A percentile compares a stretch with the other conserved stretches of the same genome.
These are phyloP conservation scores for Phaeosphaeriaceae sp. DNA, from an alignment of 2,329 filamentous ascomycete species.

Conservation along the genomic window DNA sequence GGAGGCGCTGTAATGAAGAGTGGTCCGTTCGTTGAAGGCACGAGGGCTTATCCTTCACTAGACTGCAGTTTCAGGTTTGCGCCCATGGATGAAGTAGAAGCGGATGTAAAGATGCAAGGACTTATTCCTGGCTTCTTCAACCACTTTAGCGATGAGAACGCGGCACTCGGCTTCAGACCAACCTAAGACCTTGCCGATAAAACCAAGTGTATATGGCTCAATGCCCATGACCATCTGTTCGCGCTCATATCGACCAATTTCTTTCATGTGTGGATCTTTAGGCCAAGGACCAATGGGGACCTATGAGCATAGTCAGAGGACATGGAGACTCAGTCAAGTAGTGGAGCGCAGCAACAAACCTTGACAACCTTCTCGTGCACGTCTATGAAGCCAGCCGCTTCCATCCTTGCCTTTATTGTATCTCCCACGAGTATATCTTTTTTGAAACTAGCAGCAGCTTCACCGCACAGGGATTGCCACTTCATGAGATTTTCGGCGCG, in stretches of 20 bases:
- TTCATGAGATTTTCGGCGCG: slow-evolving; percentile 26
- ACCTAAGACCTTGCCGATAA: slow-evolving; percentile 44
- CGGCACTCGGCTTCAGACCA: slow-evolving; percentile 45
- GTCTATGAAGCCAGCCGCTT: slow-evolving; percentile 41
- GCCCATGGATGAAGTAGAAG: slow-evolving; percentile 45
- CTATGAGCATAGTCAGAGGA: slow-evolving; percentile 16
- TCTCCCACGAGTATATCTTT: slow-evolving; percentile 35
- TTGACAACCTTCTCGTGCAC: slow-evolving; percentile 44
- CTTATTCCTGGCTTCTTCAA: slow-evolving; percentile 36
- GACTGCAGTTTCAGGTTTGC: slow-evolving; percentile 30
- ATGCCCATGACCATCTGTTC: slow-evolving; percentile 45
- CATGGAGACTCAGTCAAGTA: background rate
- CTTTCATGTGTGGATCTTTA: slow-evolving; percentile 57
- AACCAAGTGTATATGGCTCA: slow-evolving; percentile 45
- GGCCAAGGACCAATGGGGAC: slow-evolving; percentile 52
- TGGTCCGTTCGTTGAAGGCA: too few relatives aligned
- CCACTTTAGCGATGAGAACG: slow-evolving; percentile 42
- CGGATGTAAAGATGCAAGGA: slow-evolving; percentile 40
- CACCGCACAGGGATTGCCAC: slow-evolving; percentile 40
- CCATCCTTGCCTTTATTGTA: slow-evolving; percentile 34
- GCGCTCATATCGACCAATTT: slow-evolving; percentile 53
- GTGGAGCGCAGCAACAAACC: slow-evolving; percentile 15
- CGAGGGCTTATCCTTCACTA: slow-evolving; percentile 1
- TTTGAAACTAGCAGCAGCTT: slow-evolving; percentile 33
- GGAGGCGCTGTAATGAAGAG: too few relatives aligned